Percentiles rank a stretch among this genome's conserved stretches.
These are phyloP conservation scores for Cymbopogon citratus DNA, from an alignment of 176 grass and related monocot species.

Conservation along the genomic window DNA sequence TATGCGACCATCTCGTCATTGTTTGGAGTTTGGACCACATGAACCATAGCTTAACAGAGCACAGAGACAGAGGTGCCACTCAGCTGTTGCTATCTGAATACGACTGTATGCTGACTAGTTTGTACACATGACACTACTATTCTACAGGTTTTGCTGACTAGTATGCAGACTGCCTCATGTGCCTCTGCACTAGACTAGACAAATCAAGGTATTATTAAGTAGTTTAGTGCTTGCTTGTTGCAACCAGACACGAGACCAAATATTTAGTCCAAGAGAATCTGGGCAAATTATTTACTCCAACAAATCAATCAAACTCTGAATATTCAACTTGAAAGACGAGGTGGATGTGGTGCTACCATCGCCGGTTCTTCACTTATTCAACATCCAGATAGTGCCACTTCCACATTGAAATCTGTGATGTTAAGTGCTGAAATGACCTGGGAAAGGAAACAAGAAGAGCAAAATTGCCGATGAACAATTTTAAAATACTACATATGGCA, in stretches of 20 bases:
- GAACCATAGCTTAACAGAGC: neutral
- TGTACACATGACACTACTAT: neutral
- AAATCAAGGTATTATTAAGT: neutral
- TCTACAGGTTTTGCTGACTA: slow-evolving; percentile 20
- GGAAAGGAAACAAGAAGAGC: neutral
- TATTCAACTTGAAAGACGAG: neutral
- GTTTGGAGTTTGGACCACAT: too few species aligned
- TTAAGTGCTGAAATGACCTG: neutral
- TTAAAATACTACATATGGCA: neutral
- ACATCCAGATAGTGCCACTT: too few species aligned
- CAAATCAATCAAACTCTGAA: neutral
- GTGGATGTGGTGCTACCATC: neutral
- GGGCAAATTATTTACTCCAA: neutral
- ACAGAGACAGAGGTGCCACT: neutral
- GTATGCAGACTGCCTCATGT: slow-evolving; percentile 1
- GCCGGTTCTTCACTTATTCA: too few species aligned
- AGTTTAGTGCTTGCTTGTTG: too few species aligned
- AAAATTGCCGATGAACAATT: neutral
- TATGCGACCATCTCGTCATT: too few species aligned
- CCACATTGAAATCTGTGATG: neutral
- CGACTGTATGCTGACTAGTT: neutral
- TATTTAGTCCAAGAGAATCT: neutral
- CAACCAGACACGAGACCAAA: too few species aligned
- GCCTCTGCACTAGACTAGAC: neutral
- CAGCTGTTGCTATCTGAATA: neutral